A percentile compares a stretch with the other conserved stretches of the same genome.
These are phyloP conservation scores for Nicotiana knightiana DNA, from an alignment of 257 asterid species.

Conservation along the genomic window DNA sequence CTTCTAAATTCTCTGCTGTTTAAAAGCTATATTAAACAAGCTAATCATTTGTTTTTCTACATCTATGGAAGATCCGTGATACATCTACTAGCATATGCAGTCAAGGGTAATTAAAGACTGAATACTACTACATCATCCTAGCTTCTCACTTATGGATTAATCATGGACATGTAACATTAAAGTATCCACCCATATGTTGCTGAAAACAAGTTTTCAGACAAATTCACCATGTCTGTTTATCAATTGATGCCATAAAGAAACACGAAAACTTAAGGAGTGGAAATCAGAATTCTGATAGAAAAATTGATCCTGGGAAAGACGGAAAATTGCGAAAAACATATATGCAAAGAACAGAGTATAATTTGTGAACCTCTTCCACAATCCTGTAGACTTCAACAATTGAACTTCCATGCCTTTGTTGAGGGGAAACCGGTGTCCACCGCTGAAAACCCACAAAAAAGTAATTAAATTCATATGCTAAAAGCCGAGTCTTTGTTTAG, in stretches of 20 bases:
- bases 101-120: not conserved
- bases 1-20: not conserved
- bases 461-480: slow-evolving; percentile 18
- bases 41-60: not conserved
- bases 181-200: not conserved
- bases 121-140: not conserved
- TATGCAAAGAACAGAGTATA: slow-evolving; percentile 5
- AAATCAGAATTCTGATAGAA: slow-evolving; percentile 2
- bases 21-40: not conserved
- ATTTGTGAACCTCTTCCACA: slow-evolving; percentile 78
- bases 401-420: slow-evolving; percentile 93
- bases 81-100: not conserved
- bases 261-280: not conserved
- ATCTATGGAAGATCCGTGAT: not conserved
- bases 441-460: slow-evolving; percentile 38
- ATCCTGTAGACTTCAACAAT: slow-evolving; percentile 97
- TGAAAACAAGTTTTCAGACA: not conserved
- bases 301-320: not conserved
- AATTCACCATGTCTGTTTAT: not conserved
- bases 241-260: not conserved
- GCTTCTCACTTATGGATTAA: not conserved
- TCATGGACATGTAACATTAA: not conserved
- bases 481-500: not conserved
- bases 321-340: slow-evolving; percentile 5
- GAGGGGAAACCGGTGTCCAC: slow-evolving; percentile 86